Conservation (phyloP, 352 stramenopile species). For the Phytophthora multivora region DNA sequence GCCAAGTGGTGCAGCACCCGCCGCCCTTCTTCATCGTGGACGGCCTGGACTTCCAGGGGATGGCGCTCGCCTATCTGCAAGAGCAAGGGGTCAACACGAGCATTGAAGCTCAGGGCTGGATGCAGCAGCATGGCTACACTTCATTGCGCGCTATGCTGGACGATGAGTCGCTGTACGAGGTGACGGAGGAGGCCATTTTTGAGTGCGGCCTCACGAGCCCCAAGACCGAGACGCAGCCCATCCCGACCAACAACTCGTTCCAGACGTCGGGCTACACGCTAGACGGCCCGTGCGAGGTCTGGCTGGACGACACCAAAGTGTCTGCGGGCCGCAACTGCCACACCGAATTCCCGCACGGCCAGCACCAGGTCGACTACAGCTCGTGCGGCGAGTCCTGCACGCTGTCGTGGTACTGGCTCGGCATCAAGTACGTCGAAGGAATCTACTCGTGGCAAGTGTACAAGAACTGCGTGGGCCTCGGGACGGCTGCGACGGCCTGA, state of each 20-base stretch:
- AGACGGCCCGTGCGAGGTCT: constrained; percentile 65
- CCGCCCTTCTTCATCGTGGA: constrained; percentile 64
- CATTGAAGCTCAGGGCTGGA: constrained; percentile 47
- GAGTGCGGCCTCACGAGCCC: constrained; percentile 60
- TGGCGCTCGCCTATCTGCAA: constrained; percentile 56
- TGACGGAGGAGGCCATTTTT: constrained; percentile 55
- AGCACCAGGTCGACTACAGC: constrained; percentile 57
- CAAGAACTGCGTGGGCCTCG: constrained; percentile 58
- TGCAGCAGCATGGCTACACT: constrained; percentile 44
- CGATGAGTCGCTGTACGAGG: constrained; percentile 53
- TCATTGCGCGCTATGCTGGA: constrained; percentile 60
- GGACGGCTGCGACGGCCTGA: constrained; percentile 14
- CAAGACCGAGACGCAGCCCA: constrained; percentile 44
- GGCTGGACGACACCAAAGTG: constrained; percentile 54
- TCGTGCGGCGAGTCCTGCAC: constrained; percentile 46
- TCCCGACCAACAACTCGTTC: constrained; percentile 50
- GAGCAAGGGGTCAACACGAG: constrained; percentile 55
- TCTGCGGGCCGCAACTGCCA: constrained; percentile 50
- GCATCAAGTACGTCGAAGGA: constrained; percentile 51
- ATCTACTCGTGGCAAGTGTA: constrained; percentile 70
- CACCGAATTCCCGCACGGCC: constrained; percentile 37
- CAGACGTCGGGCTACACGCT: constrained; percentile 60
- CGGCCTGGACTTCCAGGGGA: constrained; percentile 46
- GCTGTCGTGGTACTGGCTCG: constrained; percentile 64
- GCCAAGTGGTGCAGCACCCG: constrained; percentile 51